phyloP scores from a whole-genome alignment of 208 protist genomes.

The Leishmania tarentolae region DNA sequence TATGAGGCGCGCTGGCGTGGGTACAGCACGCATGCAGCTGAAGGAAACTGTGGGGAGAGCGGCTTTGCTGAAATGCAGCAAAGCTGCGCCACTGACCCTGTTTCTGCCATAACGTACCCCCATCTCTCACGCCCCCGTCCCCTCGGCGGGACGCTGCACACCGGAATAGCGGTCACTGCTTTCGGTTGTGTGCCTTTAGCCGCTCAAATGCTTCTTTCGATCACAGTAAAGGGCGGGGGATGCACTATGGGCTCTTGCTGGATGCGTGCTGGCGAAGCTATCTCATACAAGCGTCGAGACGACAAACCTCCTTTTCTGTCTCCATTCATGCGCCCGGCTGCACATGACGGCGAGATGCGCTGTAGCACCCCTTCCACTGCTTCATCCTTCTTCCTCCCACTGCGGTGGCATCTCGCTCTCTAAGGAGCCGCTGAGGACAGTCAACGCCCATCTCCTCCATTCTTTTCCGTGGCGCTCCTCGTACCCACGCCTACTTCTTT shows the following conservation, averaged over 20 bases:
- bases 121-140: not conserved
- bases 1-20: not conserved
- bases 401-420: not conserved
- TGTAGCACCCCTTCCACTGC: not conserved
- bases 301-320: not conserved
- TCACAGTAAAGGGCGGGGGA: not conserved
- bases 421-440: not conserved
- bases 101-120: not conserved
- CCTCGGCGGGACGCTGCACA: not conserved
- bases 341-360: not conserved
- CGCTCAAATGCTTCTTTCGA: not conserved
- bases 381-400: conserved; percentile 7
- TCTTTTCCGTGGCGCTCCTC: not conserved
- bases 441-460: not conserved
- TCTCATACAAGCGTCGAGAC: not conserved
- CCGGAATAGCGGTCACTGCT: not conserved
- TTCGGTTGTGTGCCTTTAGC: not conserved
- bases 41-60: not conserved
- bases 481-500: not conserved
- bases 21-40: too few relatives aligned
- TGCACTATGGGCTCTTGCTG: not conserved
- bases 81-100: not conserved
- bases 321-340: not conserved
- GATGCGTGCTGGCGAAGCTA: not conserved
- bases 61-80: not conserved